Percentiles rank a stretch among this genome's conserved stretches.
Conservation (phyloP, 805 yeast genomes). For the Metschnikowia continentalis region DNA sequence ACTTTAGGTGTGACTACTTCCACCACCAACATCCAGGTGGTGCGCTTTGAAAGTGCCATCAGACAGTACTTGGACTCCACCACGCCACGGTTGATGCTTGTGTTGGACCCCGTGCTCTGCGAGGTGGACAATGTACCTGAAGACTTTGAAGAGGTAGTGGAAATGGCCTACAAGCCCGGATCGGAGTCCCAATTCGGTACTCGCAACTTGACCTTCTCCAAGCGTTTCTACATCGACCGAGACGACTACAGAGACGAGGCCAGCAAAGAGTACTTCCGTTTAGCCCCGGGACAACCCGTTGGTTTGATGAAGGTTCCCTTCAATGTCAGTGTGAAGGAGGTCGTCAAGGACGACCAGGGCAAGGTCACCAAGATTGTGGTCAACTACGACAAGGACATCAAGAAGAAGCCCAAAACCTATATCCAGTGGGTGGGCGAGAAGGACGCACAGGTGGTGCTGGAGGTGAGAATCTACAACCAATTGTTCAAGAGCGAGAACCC, state of each 20-base stretch:
- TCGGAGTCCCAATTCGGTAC: constrained; percentile 49
- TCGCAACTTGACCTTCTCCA: constrained; percentile 70
- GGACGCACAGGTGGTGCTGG: constrained; percentile 53
- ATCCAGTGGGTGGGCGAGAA: constrained; percentile 94
- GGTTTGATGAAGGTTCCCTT: constrained; percentile 90
- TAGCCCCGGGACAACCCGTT: constrained; percentile 91
- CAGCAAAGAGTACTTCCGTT: constrained; percentile 77
- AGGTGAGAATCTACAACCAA: constrained; percentile 83
- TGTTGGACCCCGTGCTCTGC: constrained; percentile 81
- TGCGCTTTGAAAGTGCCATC: constrained; percentile 84
- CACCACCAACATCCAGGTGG: constrained; percentile 84
- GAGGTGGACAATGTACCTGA: constrained; percentile 78
- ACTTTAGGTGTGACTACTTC: constrained; percentile 96
- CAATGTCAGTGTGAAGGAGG: constrained; percentile 66
- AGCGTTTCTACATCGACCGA: constrained; percentile 78
- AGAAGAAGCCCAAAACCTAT: constrained; percentile 86
- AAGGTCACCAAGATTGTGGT: constrained; percentile 68
- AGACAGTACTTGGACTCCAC: constrained; percentile 84
- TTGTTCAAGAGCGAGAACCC: constrained; percentile 92
- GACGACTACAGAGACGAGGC: constrained; percentile 69
- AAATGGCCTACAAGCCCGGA: constrained; percentile 90
- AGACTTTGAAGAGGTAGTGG: constrained; percentile 63
- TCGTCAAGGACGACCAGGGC: constrained; percentile 62
- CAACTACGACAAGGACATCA: constrained; percentile 60
- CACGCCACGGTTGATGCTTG: constrained; percentile 93